Conservation (phyloP, 1,139 yeast genomes). For the Wickerhamomyces sp. region DNA sequence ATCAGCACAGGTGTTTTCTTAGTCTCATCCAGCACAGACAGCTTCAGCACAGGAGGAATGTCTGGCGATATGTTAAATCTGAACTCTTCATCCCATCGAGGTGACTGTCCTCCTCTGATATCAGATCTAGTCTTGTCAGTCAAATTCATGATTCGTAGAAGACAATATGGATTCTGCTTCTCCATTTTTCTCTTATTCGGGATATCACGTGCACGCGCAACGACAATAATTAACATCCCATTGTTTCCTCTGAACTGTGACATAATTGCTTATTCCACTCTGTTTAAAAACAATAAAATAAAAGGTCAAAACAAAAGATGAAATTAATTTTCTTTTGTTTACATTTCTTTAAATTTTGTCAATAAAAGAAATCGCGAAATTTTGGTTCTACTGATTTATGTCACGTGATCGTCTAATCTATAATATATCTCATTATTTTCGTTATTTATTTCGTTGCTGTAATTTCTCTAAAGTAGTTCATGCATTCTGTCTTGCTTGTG, state of each 20-base stretch:
- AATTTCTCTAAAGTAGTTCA: constrained; percentile 8
- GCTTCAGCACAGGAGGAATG: constrained; percentile 55
- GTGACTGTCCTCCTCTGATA: constrained; percentile 83
- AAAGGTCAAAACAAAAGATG: too few relatives aligned
- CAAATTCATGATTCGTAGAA: constrained; percentile 65
- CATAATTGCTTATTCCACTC: constrained; percentile 25
- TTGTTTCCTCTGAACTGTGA: constrained; percentile 20
- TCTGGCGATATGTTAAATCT: constrained; percentile 62
- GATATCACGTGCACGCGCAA: constrained; percentile 52
- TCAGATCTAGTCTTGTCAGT: constrained; percentile 73
- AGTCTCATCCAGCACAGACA: constrained; percentile 83
- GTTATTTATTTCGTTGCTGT: neutral
- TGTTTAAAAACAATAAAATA: too few relatives aligned
- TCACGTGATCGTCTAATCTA: neutral
- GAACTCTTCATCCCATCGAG: constrained; percentile 77
- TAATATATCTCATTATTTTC: neutral
- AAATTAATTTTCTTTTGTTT: too few relatives aligned
- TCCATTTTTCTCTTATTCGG: constrained; percentile 78
- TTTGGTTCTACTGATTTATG: too few relatives aligned
- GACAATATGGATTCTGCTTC: constrained; percentile 83
- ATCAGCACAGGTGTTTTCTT: constrained; percentile 83
- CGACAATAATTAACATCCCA: constrained; percentile 36
- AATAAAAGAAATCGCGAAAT: too few relatives aligned
- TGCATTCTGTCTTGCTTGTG: constrained; percentile 11
- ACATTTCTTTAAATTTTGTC: too few relatives aligned